These are phyloP conservation scores for Cladosporium cucumerinum DNA, from an alignment of 2,329 filamentous ascomycete species.

Conservation along the genomic window DNA sequence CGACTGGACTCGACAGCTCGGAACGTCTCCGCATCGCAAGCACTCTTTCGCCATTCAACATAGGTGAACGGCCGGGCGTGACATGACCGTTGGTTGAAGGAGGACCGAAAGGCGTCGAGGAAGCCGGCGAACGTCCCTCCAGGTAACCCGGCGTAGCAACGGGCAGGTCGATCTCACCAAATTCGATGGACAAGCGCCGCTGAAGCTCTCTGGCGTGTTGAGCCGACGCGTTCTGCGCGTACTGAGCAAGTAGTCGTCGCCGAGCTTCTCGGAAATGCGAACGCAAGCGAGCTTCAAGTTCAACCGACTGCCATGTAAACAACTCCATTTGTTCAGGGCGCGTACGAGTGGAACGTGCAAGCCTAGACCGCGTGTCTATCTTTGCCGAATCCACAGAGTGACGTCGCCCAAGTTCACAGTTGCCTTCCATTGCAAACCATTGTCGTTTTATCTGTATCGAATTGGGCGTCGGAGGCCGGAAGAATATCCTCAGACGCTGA, in stretches of 20 bases:
- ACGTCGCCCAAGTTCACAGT: neutral
- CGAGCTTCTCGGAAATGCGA: neutral
- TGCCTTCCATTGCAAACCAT: neutral
- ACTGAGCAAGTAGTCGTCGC: neutral
- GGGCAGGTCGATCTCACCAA: slow-evolving; percentile 8
- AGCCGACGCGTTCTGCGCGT: neutral
- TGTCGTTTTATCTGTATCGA: neutral
- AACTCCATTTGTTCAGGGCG: neutral
- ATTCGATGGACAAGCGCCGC: neutral
- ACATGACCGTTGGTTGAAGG: neutral
- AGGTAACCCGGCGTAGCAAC: neutral
- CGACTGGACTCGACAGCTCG: neutral
- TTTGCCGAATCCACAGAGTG: neutral
- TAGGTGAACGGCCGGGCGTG: neutral
- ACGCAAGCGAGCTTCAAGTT: neutral
- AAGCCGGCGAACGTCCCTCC: neutral
- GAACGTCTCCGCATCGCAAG: neutral
- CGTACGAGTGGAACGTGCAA: neutral
- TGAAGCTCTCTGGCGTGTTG: neutral
- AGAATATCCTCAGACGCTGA: neutral
- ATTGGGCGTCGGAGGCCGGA: neutral
- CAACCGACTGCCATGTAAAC: neutral
- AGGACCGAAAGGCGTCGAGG: neutral
- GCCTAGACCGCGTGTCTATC: neutral
- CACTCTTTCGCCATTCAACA: neutral